Evolutionary conservation across 2,329 filamentous ascomycete species (phyloP).

Genomic region (Alternaria burnsii): DNA sequence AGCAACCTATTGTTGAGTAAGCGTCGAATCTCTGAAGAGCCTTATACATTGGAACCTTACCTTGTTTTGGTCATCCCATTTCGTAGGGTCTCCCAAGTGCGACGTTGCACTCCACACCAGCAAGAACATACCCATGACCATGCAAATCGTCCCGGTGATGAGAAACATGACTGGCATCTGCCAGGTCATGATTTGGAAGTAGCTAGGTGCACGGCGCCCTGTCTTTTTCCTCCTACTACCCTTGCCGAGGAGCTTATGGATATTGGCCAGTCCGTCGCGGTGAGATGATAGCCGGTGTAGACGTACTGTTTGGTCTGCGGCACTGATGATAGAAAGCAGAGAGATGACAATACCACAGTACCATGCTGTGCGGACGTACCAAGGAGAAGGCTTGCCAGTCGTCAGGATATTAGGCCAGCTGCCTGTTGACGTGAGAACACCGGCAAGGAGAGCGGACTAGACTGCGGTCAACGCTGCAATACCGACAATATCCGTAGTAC

Average conservation of each 20-base stretch:
- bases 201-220: conserved; percentile 30
- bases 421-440: conserved; percentile 54
- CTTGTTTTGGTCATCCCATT: conserved; percentile 33
- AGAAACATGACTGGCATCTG: conserved; percentile 41
- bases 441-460: conserved; percentile 48
- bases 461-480: background rate
- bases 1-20: conserved; percentile 21
- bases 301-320: conserved; percentile 54
- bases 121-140: conserved; percentile 32
- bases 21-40: background rate
- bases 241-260: conserved; percentile 45
- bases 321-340: conserved; percentile 59
- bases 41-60: background rate
- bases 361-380: conserved; percentile 53
- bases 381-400: conserved; percentile 48
- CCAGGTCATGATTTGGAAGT: conserved; percentile 46
- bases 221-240: conserved; percentile 25
- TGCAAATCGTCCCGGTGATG: no score
- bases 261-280: conserved; percentile 46
- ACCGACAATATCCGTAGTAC: conserved; percentile 10
- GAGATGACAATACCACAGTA: conserved; percentile 58
- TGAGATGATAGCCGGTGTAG: conserved; percentile 55
- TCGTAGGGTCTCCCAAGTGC: conserved; percentile 22
- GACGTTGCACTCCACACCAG: conserved; percentile 48
- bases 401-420: conserved; percentile 54